These are phyloP conservation scores for Cryptosporidium sp. DNA, from an alignment of 169 alveolate species.

Conservation along the genomic window DNA sequence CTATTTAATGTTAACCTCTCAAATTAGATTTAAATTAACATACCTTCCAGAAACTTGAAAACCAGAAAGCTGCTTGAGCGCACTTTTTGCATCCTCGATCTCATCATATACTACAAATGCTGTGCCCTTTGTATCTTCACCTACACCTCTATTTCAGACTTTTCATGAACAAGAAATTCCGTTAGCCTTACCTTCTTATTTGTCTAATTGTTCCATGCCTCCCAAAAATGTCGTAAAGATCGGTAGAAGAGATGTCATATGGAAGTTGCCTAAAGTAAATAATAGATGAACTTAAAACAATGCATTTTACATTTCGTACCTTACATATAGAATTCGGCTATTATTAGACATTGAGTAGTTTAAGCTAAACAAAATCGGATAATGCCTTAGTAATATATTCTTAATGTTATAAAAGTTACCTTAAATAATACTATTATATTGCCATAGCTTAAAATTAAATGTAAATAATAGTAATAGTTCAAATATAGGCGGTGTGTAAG, in stretches of 20 bases:
- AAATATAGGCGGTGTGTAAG: slow-evolving; percentile 9
- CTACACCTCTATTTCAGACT: slow-evolving; percentile 84
- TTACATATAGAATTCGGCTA: slow-evolving; percentile 43
- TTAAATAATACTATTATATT: too few species aligned
- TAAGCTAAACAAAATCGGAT: background rate
- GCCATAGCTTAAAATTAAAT: background rate
- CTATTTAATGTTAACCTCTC: slow-evolving; percentile 1
- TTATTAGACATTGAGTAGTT: background rate
- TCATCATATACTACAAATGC: slow-evolving; percentile 99
- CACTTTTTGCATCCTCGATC: slow-evolving; percentile 97
- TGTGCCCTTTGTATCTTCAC: slow-evolving; percentile 93
- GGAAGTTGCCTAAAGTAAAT: slow-evolving; percentile 85
- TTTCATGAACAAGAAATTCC: background rate
- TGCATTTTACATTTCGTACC: background rate
- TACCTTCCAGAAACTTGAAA: slow-evolving; percentile 98
- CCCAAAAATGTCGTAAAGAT: slow-evolving; percentile 98
- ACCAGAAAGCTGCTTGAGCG: slow-evolving; percentile 98
- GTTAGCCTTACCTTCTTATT: slow-evolving; percentile 91
- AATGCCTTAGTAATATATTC: background rate
- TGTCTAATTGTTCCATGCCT: slow-evolving; percentile 98
- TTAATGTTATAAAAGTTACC: background rate
- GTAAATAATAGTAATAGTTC: background rate
- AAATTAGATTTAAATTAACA: slow-evolving; percentile 64
- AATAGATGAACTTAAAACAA: background rate
- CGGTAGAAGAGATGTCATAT: slow-evolving; percentile 92